Evolutionary conservation across 2,329 filamentous ascomycete genomes (phyloP).

Genomic region (Cercospora berteroae): DNA sequence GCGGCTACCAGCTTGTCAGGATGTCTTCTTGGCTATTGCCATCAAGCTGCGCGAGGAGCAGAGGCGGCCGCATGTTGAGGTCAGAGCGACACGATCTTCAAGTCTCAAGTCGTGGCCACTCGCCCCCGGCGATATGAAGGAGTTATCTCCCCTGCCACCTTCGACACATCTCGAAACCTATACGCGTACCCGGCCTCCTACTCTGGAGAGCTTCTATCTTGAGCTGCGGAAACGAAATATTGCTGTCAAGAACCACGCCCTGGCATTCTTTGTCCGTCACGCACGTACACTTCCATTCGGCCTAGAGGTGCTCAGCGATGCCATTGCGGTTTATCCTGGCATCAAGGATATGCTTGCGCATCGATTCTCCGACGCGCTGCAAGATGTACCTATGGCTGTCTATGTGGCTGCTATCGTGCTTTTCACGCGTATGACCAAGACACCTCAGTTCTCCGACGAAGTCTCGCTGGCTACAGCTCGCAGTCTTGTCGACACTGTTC

Average conservation of each 20-base stretch:
- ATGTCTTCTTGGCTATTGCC: conserved; percentile 57
- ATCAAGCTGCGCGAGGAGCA: conserved; percentile 51
- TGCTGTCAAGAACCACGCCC: conserved; percentile 50
- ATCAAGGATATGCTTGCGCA: conserved; percentile 12
- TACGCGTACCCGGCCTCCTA: conserved; percentile 61
- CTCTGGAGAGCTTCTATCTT: conserved; percentile 57
- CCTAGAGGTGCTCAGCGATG: conserved; percentile 47
- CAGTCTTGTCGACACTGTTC: conserved; percentile 3
- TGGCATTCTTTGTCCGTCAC: conserved; percentile 57
- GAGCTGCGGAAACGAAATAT: conserved; percentile 56
- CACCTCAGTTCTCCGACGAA: neutral
- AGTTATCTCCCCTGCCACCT: conserved; percentile 55
- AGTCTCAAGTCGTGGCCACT: conserved; percentile 30
- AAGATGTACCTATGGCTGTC: conserved; percentile 5
- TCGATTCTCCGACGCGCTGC: neutral
- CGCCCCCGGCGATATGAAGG: conserved; percentile 60
- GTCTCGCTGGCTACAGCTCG: neutral
- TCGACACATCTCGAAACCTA: conserved; percentile 65
- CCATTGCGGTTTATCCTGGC: conserved; percentile 15
- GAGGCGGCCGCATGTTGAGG: conserved; percentile 4
- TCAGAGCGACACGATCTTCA: neutral
- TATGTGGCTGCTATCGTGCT: conserved; percentile 12
- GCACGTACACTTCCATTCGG: conserved; percentile 51
- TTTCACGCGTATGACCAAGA: conserved; percentile 5
- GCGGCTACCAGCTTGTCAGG: conserved; percentile 37